Conservation (phyloP, 352 stramenopile genomes). For the Globisporangium nagaii region DNA sequence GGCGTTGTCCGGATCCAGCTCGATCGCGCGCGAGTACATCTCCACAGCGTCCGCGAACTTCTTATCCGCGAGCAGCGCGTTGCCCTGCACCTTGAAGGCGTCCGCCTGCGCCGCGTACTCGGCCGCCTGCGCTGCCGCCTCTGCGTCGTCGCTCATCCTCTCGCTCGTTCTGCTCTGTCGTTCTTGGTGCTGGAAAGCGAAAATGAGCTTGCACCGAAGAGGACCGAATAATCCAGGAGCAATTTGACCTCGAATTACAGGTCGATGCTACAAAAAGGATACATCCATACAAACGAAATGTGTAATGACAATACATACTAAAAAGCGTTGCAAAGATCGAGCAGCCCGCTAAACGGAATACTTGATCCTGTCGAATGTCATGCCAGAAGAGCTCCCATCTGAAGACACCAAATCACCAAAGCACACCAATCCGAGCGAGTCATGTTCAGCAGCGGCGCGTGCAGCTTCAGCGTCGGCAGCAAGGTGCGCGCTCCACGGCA, state of each 20-base stretch:
- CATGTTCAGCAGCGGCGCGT: constrained; percentile 27
- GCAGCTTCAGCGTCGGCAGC: constrained; percentile 36
- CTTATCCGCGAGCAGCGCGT: constrained; percentile 56
- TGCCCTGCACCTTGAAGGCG: constrained; percentile 82
- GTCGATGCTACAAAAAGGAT: not conserved
- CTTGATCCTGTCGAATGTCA: not conserved
- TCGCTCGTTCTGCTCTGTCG: not conserved
- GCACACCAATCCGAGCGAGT: not conserved
- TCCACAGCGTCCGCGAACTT: constrained; percentile 63
- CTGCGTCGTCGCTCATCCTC: constrained; percentile 5
- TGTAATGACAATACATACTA: too few relatives aligned
- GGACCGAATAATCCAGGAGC: not conserved
- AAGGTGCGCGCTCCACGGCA: constrained; percentile 15
- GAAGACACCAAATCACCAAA: constrained; percentile 1
- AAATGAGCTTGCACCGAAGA: not conserved
- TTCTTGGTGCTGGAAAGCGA: not conserved
- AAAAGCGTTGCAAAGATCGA: not conserved
- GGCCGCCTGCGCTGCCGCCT: constrained; percentile 11
- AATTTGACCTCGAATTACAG: not conserved
- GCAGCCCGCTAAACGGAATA: not conserved
- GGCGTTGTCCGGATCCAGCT: constrained; percentile 79
- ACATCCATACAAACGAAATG: not conserved
- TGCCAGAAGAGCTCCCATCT: constrained; percentile 1
- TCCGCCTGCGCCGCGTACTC: constrained; percentile 72
- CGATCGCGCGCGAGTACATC: constrained; percentile 80